Conservation (phyloP, 495 filamentous ascomycete genomes). For the Xylaria acuta region DNA sequence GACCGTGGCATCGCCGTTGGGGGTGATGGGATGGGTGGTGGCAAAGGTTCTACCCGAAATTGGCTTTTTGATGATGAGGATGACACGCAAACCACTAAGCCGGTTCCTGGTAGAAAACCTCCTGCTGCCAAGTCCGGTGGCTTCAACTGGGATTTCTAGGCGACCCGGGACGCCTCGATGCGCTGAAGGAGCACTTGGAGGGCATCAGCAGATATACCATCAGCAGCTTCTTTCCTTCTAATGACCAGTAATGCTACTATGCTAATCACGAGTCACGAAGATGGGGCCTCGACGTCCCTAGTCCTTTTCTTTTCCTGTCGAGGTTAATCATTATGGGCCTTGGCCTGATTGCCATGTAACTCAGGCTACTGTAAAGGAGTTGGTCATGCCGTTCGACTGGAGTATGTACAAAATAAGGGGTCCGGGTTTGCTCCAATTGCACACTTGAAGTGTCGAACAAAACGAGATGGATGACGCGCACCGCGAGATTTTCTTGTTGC, state of each 20-base stretch:
- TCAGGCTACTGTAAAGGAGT: conserved; percentile 4
- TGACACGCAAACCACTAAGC: conserved; percentile 40
- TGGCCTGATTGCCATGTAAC: conserved; percentile 1
- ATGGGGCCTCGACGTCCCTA: background rate
- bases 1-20: conserved; percentile 62
- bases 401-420: conserved; percentile 15
- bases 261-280: conserved; percentile 43
- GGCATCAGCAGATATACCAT: background rate
- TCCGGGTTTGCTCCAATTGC: background rate
- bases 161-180: conserved; percentile 41
- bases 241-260: conserved; percentile 35
- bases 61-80: conserved; percentile 69
- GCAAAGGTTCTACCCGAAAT: conserved; percentile 61
- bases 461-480: conserved; percentile 9
- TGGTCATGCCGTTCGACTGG: conserved; percentile 12
- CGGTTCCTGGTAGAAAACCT: conserved; percentile 46
- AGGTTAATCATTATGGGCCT: background rate
- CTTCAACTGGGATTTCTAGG: conserved; percentile 64
- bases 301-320: background rate
- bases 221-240: conserved; percentile 11
- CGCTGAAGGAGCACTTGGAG: conserved; percentile 29
- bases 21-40: conserved; percentile 79
- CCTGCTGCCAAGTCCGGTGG: conserved; percentile 42
- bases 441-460: background rate
- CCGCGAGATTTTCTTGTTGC: background rate